A percentile compares a stretch with the other conserved stretches of the same genome.
These are phyloP conservation scores for Pestalotiopsis fici DNA, from an alignment of 2,329 filamentous ascomycete species.

Conservation along the genomic window DNA sequence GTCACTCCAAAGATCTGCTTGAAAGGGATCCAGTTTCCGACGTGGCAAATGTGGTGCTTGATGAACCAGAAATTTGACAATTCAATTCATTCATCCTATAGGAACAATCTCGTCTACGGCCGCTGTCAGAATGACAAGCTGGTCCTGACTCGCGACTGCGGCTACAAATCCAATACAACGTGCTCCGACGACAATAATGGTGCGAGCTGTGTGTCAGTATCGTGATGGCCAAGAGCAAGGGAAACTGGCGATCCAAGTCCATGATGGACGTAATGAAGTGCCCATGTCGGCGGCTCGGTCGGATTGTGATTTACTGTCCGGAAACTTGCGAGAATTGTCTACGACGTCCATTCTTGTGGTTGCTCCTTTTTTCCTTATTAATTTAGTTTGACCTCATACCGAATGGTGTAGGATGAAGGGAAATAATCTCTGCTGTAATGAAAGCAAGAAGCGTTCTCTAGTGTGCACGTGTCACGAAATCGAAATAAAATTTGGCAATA, in stretches of 20 bases:
- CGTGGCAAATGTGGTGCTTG: background rate
- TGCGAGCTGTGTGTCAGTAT: background rate
- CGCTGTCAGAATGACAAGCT: slow-evolving; percentile 1
- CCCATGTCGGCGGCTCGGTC: too few relatives aligned
- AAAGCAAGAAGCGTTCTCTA: background rate
- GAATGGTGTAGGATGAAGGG: too few relatives aligned
- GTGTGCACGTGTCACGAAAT: too few relatives aligned
- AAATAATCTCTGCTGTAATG: too few relatives aligned
- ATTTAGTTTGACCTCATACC: too few relatives aligned
- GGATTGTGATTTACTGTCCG: too few relatives aligned
- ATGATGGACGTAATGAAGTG: background rate
- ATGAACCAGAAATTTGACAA: background rate
- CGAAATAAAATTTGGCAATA: too few relatives aligned
- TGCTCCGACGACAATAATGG: background rate
- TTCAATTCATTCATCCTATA: background rate
- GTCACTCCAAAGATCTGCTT: too few relatives aligned
- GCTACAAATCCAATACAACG: background rate
- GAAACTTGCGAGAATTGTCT: background rate
- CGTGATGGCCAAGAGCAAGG: background rate
- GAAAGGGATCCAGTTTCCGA: too few relatives aligned
- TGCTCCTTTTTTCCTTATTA: too few relatives aligned
- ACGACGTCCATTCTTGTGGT: background rate
- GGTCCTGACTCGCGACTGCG: background rate
- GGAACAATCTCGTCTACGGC: background rate
- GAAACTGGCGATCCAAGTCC: background rate